Conservation (phyloP, 176 grass and related monocot genomes). For the Carex pumila region DNA sequence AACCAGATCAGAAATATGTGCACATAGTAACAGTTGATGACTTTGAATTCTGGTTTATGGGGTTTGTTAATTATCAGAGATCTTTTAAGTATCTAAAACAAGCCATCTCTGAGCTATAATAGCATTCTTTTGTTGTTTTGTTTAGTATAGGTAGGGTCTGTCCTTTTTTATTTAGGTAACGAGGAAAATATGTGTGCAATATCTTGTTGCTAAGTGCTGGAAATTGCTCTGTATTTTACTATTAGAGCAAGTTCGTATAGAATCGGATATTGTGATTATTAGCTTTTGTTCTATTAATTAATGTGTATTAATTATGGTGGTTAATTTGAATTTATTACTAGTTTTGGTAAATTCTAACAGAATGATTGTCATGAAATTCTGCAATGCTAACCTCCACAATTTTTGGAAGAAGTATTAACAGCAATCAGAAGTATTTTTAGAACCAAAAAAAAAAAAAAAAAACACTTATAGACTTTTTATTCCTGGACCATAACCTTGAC, state of each 20-base stretch:
- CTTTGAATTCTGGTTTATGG: slow-evolving; percentile 97
- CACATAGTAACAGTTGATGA: slow-evolving; percentile 70
- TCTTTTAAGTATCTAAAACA: slow-evolving; percentile 62
- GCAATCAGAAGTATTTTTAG: neutral
- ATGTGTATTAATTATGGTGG: neutral
- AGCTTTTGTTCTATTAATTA: slow-evolving; percentile 1
- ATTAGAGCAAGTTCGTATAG: slow-evolving; percentile 42
- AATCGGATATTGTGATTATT: slow-evolving; percentile 16
- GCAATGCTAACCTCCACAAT: neutral
- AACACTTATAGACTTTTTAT: neutral
- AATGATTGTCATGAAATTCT: neutral
- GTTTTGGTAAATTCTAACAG: neutral
- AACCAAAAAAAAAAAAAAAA: too few relatives aligned
- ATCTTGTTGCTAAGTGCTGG: slow-evolving; percentile 38
- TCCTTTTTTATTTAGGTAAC: slow-evolving; percentile 20
- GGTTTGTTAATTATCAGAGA: slow-evolving; percentile 56
- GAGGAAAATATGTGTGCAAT: slow-evolving; percentile 7
- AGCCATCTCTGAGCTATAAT: slow-evolving; percentile 47
- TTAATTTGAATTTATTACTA: neutral
- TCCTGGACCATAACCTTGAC: neutral
- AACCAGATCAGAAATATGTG: slow-evolving; percentile 69
- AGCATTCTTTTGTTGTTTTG: neutral
- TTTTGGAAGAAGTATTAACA: too few relatives aligned
- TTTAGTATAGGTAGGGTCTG: slow-evolving; percentile 7
- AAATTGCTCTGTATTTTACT: slow-evolving; percentile 32